These are phyloP conservation scores for Plasmodium vivax DNA, from an alignment of 169 alveolate genomes.

Conservation along the genomic window DNA sequence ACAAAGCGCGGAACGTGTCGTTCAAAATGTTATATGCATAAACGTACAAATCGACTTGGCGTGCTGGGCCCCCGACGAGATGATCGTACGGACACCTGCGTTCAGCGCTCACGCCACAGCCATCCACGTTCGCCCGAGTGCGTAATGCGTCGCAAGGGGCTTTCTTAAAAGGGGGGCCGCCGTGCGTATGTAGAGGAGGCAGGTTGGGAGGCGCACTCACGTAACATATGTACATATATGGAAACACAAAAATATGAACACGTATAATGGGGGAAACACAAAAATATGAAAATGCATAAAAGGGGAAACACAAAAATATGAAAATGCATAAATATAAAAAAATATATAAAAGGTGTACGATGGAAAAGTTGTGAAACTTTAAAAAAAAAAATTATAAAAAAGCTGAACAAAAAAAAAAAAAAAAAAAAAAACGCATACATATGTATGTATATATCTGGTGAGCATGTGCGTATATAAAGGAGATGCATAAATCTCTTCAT, in stretches of 20 bases:
- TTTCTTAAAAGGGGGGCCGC: neutral
- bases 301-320: neutral
- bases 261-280: neutral
- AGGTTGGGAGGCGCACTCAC: neutral
- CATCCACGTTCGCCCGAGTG: neutral
- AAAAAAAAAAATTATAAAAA: neutral
- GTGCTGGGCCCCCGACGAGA: neutral
- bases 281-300: neutral
- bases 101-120: neutral
- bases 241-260: neutral
- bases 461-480: neutral
- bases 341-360: neutral
- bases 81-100: neutral
- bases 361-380: neutral
- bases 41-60: neutral
- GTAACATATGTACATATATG: neutral
- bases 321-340: neutral
- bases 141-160: neutral
- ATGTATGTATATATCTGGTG: neutral
- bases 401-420: neutral
- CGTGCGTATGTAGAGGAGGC: neutral
- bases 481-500: neutral
- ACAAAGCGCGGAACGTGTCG: neutral
- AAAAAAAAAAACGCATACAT: neutral
- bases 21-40: slow-evolving; percentile 6